A percentile compares a stretch with the other conserved stretches of the same genome.
phyloP scores from a whole-genome alignment of 192 early-diverging fungal species.

The Podila epicladia region DNA sequence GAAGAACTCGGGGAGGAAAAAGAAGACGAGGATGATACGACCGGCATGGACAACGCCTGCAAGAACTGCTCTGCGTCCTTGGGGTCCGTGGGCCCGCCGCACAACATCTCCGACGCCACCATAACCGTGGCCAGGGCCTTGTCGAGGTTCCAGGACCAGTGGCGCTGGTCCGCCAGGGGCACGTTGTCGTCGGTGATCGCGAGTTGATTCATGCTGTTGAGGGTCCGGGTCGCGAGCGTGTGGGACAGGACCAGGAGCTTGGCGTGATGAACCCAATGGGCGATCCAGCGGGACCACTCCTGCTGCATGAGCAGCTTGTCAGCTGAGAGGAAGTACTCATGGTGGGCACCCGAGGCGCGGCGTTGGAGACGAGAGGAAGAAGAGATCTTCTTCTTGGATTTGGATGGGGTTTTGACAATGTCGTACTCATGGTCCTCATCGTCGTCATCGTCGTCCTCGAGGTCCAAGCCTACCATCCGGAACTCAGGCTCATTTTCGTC shows the following conservation, averaged over 20 bases:
- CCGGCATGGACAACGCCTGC: neutral
- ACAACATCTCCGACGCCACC: conserved; percentile 37
- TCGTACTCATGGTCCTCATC: conserved; percentile 4
- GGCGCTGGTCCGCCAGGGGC: conserved; percentile 15
- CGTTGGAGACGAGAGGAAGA: too few species aligned
- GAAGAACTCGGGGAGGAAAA: neutral
- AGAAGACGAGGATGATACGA: neutral
- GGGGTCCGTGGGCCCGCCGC: conserved; percentile 9
- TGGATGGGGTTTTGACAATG: too few species aligned
- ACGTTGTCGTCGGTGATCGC: conserved; percentile 23
- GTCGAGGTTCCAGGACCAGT: conserved; percentile 44
- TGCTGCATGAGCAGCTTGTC: conserved; percentile 32
- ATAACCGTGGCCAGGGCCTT: conserved; percentile 32
- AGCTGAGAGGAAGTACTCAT: conserved; percentile 18
- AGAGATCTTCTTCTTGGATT: neutral
- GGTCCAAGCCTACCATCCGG: neutral
- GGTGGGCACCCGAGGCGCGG: too few species aligned
- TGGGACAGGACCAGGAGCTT: conserved; percentile 31
- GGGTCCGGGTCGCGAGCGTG: conserved; percentile 14
- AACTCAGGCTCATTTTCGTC: neutral
- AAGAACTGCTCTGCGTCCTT: conserved; percentile 5
- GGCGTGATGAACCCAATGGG: conserved; percentile 32
- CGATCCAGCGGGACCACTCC: conserved; percentile 45
- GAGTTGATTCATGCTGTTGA: conserved; percentile 27
- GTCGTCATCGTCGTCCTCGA: neutral